Evolutionary conservation across 192 early-diverging fungal species (phyloP).

Genomic region (Geosiphon pyriformis): DNA sequence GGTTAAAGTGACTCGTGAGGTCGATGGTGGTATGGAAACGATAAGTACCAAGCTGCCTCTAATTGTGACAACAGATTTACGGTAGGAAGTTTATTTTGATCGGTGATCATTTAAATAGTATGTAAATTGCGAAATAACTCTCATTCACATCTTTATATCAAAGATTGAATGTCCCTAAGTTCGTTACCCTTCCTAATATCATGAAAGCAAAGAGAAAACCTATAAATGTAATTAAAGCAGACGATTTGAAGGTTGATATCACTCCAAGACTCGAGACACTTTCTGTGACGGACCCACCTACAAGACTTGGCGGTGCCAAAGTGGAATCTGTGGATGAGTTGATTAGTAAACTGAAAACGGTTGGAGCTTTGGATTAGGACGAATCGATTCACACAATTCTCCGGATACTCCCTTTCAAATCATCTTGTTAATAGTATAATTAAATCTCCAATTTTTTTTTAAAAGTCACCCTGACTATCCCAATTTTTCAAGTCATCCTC

Average conservation of each 20-base stretch:
- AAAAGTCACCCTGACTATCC: background rate
- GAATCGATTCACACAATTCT: background rate
- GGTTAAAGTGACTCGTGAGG: slow-evolving; percentile 87
- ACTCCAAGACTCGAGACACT: slow-evolving; percentile 78
- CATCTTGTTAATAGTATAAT: no score
- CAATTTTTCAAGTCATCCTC: background rate
- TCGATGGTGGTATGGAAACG: slow-evolving; percentile 97
- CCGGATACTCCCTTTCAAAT: no score
- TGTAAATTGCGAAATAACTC: no score
- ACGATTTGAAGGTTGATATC: slow-evolving; percentile 81
- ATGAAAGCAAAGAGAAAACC: slow-evolving; percentile 99
- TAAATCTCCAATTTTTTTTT: no score
- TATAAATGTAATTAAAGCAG: slow-evolving; percentile 67
- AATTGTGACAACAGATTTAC: slow-evolving; percentile 90
- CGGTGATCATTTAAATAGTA: background rate
- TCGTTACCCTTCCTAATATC: slow-evolving; percentile 91
- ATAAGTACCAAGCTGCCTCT: slow-evolving; percentile 80
- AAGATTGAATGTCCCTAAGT: slow-evolving; percentile 92
- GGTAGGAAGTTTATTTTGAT: slow-evolving; percentile 41
- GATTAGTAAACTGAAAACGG: slow-evolving; percentile 72
- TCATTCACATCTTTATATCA: background rate
- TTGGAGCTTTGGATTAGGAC: slow-evolving; percentile 12
- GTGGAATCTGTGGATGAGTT: slow-evolving; percentile 93
- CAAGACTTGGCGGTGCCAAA: slow-evolving; percentile 85
- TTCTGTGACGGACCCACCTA: slow-evolving; percentile 88